A percentile compares a stretch with the other conserved stretches of the same genome.
Evolutionary conservation across 1,284 basidiomycete species (phyloP).

Genomic region (Cryptococcus wingfieldii): DNA sequence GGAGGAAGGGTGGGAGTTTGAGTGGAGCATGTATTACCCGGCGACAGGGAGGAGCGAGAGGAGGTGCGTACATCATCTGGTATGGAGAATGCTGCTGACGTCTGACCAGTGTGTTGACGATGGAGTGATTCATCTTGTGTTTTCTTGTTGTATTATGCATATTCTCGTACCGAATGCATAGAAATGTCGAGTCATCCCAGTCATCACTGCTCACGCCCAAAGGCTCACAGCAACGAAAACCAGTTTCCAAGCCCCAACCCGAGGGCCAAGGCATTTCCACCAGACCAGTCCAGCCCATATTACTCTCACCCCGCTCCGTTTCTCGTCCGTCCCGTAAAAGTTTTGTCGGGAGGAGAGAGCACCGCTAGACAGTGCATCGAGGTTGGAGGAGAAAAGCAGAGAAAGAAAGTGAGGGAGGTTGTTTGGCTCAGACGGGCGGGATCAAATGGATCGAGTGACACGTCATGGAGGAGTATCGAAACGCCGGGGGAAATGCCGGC

Average conservation of each 20-base stretch:
- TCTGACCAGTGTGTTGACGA: constrained; percentile 24
- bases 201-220: neutral
- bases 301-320: constrained; percentile 37
- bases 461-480: no score
- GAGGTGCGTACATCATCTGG: constrained; percentile 29
- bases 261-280: neutral
- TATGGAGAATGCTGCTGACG: neutral
- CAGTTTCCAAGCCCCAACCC: neutral
- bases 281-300: neutral
- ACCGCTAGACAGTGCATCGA: constrained; percentile 26
- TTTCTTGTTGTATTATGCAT: neutral
- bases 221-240: neutral
- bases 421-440: no score
- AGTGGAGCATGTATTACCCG: constrained; percentile 85
- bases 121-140: constrained; percentile 15
- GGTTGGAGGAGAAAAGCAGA: constrained; percentile 13
- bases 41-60: constrained; percentile 45
- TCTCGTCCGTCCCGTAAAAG: constrained; percentile 21
- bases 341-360: constrained; percentile 17
- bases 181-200: neutral
- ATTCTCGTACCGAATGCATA: neutral
- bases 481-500: no score
- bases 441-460: no score
- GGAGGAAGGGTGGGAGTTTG: constrained; percentile 54
- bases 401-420: neutral